Evolutionary conservation across 345 rosid species (phyloP).

Genomic region (Eucalyptus pauciflora): DNA sequence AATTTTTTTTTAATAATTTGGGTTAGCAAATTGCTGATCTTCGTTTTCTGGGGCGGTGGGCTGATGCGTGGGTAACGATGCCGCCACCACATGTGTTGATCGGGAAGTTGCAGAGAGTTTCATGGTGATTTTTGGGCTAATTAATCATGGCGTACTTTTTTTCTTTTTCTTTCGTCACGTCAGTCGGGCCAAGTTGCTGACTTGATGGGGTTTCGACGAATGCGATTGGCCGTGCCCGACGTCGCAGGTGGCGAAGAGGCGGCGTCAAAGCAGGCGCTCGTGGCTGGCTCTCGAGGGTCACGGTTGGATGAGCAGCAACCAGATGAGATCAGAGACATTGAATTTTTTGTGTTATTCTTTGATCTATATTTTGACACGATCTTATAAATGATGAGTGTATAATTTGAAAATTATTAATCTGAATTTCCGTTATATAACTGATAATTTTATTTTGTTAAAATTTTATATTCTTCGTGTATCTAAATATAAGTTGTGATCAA

Average conservation of each 20-base stretch:
- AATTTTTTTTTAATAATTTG: background rate
- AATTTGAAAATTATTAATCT: no score
- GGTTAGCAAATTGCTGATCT: background rate
- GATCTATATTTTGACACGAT: accelerated
- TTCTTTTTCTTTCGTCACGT: no score
- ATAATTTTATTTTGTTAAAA: no score
- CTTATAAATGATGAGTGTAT: no score
- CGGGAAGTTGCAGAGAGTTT: background rate
- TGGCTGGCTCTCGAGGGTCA: background rate
- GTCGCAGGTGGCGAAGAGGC: background rate
- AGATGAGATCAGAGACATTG: no score
- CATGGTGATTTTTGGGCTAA: background rate
- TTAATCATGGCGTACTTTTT: background rate
- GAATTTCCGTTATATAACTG: accelerated
- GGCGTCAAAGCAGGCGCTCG: background rate
- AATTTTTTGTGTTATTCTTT: no score
- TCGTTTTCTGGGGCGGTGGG: background rate
- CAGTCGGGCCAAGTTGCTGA: background rate
- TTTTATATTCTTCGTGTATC: accelerated
- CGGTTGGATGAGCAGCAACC: background rate
- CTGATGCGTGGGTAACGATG: background rate
- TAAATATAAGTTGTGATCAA: accelerated
- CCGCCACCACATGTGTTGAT: background rate
- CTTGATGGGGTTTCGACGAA: background rate
- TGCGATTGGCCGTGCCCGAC: background rate